Evolutionary conservation across 2,329 filamentous ascomycete species (phyloP), one percentile per base, ranked within the genome.

Genomic region (Aspergillus floridensis): DNA sequence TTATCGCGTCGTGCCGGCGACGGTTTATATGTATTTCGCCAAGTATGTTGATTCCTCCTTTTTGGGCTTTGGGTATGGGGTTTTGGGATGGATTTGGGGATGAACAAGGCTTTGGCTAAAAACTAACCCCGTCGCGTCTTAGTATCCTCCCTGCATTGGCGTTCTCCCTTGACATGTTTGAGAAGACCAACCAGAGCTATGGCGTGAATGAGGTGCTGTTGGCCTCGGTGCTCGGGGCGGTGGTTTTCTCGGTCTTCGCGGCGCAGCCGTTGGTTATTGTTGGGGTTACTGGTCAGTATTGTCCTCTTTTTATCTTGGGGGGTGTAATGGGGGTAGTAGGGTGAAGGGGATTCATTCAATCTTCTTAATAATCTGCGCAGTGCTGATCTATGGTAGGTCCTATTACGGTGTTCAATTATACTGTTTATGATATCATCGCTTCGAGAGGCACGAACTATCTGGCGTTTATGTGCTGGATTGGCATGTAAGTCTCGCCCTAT

Each of bases 351-450:
- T 16, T 10, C 19, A 1, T 3, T 35, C 0, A 2, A 11, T 35
- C 2, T 35, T 35, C 12, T 10, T 12, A 12, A 16, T 12, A 8
- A 21, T 5, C 21, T 31, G 14, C 47, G 5, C n/a, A 49, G 41
- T 24, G 8, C 22, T 19, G 16, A 19, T 51, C 22, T 35, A 11
- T 8, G 14, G 16, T 46, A 85, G 86, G 87, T n/a, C 92, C 92
- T 3, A 96, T 96, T 59, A 96, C 92, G 16, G 91, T 96, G 29
- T 96, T 96, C 72, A 96, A 96, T 73, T 96, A 96, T 71, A 96
- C 92, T 3, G 91, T 96, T 2, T 96, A 93, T 78, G 89, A 95
- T 74, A 96, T 96, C 64, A 90, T 96, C 72, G 79, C 82, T 1
- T 88, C 89, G 1, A 86, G 86, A 0, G 90, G 90, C 1, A 90